Percentiles rank a stretch among this genome's conserved stretches.
phyloP scores from a whole-genome alignment of 2,329 filamentous ascomycete species.

The Domatiomyces globalis region DNA sequence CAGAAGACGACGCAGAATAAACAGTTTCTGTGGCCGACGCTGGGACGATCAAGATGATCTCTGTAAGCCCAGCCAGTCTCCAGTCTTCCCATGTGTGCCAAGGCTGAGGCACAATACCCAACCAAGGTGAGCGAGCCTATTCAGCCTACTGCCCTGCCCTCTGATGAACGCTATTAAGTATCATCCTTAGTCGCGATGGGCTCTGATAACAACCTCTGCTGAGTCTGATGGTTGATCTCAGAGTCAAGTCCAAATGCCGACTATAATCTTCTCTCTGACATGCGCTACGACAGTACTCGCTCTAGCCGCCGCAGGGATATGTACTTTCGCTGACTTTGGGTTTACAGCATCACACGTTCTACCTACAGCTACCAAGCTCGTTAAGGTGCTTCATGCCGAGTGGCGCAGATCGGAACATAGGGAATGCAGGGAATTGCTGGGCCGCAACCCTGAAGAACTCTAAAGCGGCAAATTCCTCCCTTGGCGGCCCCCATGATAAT shows the following conservation, averaged over 20 bases:
- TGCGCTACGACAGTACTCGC: background rate
- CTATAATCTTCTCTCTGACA: slow-evolving; percentile 35
- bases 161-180: slow-evolving; percentile 77
- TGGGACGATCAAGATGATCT: slow-evolving; percentile 2
- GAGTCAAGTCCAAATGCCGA: slow-evolving; percentile 26
- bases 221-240: slow-evolving; percentile 22
- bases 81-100: background rate
- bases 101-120: background rate
- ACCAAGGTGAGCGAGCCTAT: slow-evolving; percentile 5
- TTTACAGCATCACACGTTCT: background rate
- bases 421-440: too few species aligned
- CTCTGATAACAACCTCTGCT: slow-evolving; percentile 13
- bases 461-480: too few species aligned
- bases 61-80: background rate
- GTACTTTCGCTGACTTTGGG: background rate
- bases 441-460: too few species aligned
- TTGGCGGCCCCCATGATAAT: too few species aligned
- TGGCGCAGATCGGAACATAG: too few species aligned
- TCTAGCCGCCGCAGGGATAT: too few species aligned
- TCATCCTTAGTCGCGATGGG: slow-evolving; percentile 85
- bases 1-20: slow-evolving; percentile 1
- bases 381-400: background rate
- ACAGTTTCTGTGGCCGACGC: slow-evolving; percentile 14
- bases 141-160: slow-evolving; percentile 14
- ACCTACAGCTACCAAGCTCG: too few species aligned